Conservation (phyloP, 2,329 filamentous ascomycete genomes). For the Drechslerella coelobrocha region DNA sequence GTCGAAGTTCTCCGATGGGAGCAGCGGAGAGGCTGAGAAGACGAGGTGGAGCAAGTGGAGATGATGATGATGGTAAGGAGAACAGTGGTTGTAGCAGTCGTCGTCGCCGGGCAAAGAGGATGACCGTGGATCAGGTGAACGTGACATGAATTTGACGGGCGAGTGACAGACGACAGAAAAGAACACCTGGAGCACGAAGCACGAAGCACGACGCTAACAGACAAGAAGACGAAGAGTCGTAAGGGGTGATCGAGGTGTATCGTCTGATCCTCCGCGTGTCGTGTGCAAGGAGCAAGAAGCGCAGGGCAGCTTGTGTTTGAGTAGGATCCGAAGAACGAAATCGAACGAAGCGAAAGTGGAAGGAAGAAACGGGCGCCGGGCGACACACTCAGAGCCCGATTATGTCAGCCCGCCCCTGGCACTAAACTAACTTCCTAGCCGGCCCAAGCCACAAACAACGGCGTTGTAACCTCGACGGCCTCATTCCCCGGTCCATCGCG, state of each 20-base stretch:
- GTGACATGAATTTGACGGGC: not conserved
- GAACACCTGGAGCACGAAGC: not conserved
- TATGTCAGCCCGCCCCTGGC: no score
- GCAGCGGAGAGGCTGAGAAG: not conserved
- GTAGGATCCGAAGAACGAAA: not conserved
- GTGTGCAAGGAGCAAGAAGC: not conserved
- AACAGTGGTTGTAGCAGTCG: not conserved
- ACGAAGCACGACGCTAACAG: not conserved
- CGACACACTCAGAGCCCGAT: no score
- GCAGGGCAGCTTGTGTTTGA: not conserved
- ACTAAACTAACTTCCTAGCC: no score
- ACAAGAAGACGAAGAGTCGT: not conserved
- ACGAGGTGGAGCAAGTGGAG: not conserved
- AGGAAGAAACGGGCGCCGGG: no score
- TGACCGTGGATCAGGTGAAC: constrained; percentile 1
- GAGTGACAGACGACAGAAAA: not conserved
- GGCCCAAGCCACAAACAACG: no score
- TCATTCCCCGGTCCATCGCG: no score
- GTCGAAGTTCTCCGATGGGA: not conserved
- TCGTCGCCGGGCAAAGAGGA: not conserved
- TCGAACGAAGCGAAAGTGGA: no score
- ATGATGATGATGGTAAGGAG: no score
- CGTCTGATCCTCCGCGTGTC: not conserved
- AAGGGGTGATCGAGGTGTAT: no score
- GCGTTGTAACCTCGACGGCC: no score